Conservation (phyloP, 2,329 filamentous ascomycete species). For the Neospermospora avenae region DNA sequence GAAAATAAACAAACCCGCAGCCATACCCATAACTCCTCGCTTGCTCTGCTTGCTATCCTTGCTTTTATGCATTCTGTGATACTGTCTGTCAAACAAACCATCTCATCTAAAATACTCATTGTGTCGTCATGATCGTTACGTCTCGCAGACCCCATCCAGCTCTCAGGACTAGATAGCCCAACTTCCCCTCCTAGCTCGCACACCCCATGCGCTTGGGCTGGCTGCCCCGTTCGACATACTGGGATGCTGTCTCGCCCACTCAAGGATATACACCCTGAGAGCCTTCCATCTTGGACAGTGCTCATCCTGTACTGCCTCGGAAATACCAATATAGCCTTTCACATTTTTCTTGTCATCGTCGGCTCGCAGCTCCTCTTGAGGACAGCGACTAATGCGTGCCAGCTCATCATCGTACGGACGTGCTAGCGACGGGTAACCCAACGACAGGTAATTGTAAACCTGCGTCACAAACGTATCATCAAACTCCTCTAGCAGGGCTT, state of each 20-base stretch:
- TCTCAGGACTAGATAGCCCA: slow-evolving; percentile 61
- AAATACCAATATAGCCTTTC: slow-evolving; percentile 69
- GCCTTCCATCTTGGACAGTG: slow-evolving; percentile 77
- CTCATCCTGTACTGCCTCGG: slow-evolving; percentile 37
- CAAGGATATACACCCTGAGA: slow-evolving; percentile 75
- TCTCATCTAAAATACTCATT: background rate
- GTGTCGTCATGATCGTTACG: background rate
- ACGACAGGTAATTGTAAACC: slow-evolving; percentile 93
- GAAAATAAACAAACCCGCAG: background rate
- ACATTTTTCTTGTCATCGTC: slow-evolving; percentile 66
- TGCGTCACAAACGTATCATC: slow-evolving; percentile 85
- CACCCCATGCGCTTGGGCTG: slow-evolving; percentile 63
- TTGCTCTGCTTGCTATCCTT: slow-evolving; percentile 1
- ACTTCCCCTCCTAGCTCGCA: slow-evolving; percentile 63
- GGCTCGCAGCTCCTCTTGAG: slow-evolving; percentile 63
- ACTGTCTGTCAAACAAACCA: background rate
- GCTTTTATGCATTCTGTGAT: slow-evolving; percentile 1
- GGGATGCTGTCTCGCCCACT: slow-evolving; percentile 89
- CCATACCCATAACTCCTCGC: background rate
- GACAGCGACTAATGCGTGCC: slow-evolving; percentile 71
- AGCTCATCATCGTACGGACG: slow-evolving; percentile 82
- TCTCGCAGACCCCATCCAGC: background rate
- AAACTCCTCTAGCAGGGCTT: slow-evolving; percentile 61
- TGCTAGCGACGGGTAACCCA: slow-evolving; percentile 86
- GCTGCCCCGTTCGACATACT: slow-evolving; percentile 55